Base-by-base conservation (phyloP, 768 basidiomycete species). In the Macrolepiota fuliginosa region DNA sequence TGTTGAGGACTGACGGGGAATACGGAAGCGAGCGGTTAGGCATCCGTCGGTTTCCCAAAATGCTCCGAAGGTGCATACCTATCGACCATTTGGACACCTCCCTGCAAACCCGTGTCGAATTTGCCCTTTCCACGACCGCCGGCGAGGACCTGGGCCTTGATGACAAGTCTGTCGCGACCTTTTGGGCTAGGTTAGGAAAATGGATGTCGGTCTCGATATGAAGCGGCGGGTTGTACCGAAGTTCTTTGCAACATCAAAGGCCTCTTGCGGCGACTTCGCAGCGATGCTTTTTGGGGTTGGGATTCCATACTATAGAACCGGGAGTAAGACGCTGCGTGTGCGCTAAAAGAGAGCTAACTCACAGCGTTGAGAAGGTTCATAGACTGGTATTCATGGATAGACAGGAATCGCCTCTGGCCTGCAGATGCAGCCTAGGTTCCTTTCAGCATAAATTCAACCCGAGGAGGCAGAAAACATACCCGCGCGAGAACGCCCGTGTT, bases 111-210 rank as follows among this genome's bases (percentile, higher is more conserved):
- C 72, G 86, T 94, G 78, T 94, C 88, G 69, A 99, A 99, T 68
- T 90, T 89, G 40, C 97, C 97, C 83, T 98, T 98, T 68, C 97
- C 97, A 71, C 97, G 89, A 65, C 97, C 97, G 69, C 97, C 97
- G 65, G 97, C 97, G 58, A 99, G 89, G 6, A 99, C 97, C 74
- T 99, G 97, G 40, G 97, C 97, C 78, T 98, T 98, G 77, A 99
- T 96, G 36, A 99, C 96, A 56, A 96, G 88, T 64, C 86, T 84
- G 58, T 89, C 81, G 35, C 80, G 79, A 64, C 87, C 94, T 96
- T 70, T 25, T 55, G 15, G 42, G 25, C 17, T 13, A 53, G 7
- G 37, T 49, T 49, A 54, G 42, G 29, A 36, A 52, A 57, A 63
- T 35, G 57, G 51, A 49, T 40, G 15, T 11, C 50, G 29, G 56